Evolutionary conservation across 1,284 basidiomycete genomes (phyloP).

Genomic region (Hemileia vastatrix): DNA sequence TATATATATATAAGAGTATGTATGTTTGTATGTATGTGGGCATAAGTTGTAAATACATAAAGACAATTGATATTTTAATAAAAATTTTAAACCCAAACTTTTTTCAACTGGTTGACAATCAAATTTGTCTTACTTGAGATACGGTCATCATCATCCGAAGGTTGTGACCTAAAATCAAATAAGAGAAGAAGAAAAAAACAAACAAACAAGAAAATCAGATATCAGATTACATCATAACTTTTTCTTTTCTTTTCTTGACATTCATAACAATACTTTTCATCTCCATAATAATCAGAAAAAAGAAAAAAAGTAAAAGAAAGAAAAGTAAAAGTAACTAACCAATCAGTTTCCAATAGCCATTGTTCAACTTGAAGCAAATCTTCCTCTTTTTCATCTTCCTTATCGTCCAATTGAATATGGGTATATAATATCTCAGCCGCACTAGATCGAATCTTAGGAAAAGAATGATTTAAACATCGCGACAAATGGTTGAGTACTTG

Average conservation of each 20-base stretch:
- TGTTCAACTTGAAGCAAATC: slow-evolving; percentile 6
- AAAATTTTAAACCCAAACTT: not conserved
- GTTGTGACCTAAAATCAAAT: no score
- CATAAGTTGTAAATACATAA: not conserved
- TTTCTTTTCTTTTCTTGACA: not conserved
- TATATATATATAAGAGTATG: no score
- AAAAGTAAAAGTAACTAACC: not conserved
- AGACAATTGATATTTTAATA: not conserved
- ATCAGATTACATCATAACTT: not conserved
- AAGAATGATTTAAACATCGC: not conserved
- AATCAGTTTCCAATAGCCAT: slow-evolving; percentile 12
- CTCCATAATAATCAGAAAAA: not conserved
- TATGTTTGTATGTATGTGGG: no score
- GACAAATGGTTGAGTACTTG: not conserved
- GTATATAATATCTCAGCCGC: slow-evolving; percentile 16
- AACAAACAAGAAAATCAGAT: not conserved
- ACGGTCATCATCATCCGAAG: no score
- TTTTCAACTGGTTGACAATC: not conserved
- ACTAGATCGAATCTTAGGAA: slow-evolving; percentile 1
- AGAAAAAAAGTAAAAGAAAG: not conserved
- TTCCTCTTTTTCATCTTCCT: no score
- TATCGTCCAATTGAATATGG: slow-evolving; percentile 10
- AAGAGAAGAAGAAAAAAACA: no score
- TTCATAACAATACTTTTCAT: not conserved
- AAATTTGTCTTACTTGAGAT: not conserved